A percentile compares a stretch with the other conserved stretches of the same genome.
These are phyloP conservation scores for Hyparrhenia diplandra DNA, from an alignment of 176 grass and related monocot genomes.

Conservation along the genomic window DNA sequence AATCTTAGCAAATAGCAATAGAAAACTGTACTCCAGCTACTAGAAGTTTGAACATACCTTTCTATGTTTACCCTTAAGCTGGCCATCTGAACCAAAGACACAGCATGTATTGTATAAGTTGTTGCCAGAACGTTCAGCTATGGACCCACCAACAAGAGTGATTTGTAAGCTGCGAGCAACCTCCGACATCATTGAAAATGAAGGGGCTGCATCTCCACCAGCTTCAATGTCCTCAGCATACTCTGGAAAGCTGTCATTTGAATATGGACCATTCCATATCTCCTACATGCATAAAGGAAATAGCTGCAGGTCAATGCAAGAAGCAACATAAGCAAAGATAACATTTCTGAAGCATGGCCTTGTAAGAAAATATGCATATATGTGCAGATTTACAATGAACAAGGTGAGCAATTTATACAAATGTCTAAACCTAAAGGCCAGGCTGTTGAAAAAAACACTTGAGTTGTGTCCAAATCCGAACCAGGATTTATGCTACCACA, in stretches of 20 bases:
- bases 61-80: slow-evolving; percentile 92
- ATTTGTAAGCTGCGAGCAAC: slow-evolving; percentile 59
- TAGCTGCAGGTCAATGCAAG: not conserved
- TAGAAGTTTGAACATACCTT: slow-evolving; percentile 41
- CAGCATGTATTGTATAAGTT: slow-evolving; percentile 91
- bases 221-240: slow-evolving; percentile 94
- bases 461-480: not conserved
- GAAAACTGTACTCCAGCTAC: not conserved
- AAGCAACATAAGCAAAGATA: not conserved
- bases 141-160: slow-evolving; percentile 94
- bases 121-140: slow-evolving; percentile 73
- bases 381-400: not conserved
- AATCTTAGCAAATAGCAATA: not conserved
- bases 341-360: not conserved
- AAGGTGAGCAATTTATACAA: not conserved
- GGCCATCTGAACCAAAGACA: slow-evolving; percentile 80
- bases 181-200: slow-evolving; percentile 85
- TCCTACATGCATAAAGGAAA: slow-evolving; percentile 58
- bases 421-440: not conserved
- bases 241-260: slow-evolving; percentile 86
- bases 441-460: not conserved
- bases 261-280: slow-evolving; percentile 95
- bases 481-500: not conserved
- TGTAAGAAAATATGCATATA: not conserved
- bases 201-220: slow-evolving; percentile 70